phyloP scores from a whole-genome alignment of 345 rosid species.

The Lumnitzera racemosa region DNA sequence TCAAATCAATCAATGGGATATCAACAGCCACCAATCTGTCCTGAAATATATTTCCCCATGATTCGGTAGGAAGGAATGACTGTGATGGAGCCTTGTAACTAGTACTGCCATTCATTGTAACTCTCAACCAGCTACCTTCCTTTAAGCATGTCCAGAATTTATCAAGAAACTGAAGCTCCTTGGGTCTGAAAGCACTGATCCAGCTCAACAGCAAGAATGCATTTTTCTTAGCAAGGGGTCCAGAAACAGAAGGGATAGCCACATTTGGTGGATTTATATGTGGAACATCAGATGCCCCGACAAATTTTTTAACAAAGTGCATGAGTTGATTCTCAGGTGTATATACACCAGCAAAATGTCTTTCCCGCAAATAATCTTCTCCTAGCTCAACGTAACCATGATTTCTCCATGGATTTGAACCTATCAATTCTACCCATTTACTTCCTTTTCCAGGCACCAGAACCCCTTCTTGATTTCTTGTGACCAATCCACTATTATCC shows the following conservation, averaged over 20 bases:
- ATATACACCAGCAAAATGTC: constrained; percentile 27
- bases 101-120: constrained; percentile 33
- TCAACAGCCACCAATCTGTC: constrained; percentile 44
- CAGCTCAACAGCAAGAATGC: constrained; percentile 55
- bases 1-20: constrained; percentile 57
- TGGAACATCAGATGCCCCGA: constrained; percentile 45
- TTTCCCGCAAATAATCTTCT: constrained; percentile 37
- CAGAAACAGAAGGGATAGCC: constrained; percentile 38
- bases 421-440: constrained; percentile 49
- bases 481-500: constrained; percentile 36
- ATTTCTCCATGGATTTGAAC: constrained; percentile 46
- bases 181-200: constrained; percentile 19
- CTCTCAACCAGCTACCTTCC: constrained; percentile 58
- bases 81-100: constrained; percentile 47
- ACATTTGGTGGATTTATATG: constrained; percentile 46
- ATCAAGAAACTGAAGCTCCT: constrained; percentile 16
- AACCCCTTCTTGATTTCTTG: constrained; percentile 16
- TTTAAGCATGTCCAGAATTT: constrained; percentile 40
- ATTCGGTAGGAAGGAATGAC: constrained; percentile 40
- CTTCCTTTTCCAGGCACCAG: constrained; percentile 64
- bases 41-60: constrained; percentile 60
- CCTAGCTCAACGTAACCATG: constrained; percentile 38
- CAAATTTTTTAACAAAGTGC: constrained; percentile 26
- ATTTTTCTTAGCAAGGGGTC: constrained; percentile 42
- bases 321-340: constrained; percentile 27